phyloP scores from a whole-genome alignment of 2,329 filamentous ascomycete species.

The Aspergillus ibericus region DNA sequence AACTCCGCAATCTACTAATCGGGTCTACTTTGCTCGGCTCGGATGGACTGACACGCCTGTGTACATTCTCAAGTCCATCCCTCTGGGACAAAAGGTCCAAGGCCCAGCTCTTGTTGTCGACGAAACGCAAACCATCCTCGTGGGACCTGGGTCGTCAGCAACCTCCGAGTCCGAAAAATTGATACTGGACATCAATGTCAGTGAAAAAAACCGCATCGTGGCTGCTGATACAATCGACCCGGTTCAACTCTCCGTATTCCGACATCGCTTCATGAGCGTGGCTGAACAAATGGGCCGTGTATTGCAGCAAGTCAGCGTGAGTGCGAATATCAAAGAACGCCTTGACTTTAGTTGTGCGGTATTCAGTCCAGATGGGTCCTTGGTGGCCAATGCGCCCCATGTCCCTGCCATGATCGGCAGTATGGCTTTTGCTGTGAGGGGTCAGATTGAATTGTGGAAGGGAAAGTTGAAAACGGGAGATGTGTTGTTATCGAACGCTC shows the following conservation, averaged over 20 bases:
- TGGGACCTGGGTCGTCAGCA: constrained; percentile 40
- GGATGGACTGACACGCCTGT: not conserved
- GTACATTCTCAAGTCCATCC: not conserved
- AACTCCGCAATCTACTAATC: not conserved
- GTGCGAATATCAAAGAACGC: constrained; percentile 77
- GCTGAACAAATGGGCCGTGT: constrained; percentile 82
- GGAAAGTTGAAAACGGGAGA: constrained; percentile 73
- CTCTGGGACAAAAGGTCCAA: not conserved
- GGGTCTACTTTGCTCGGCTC: not conserved
- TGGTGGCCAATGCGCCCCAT: constrained; percentile 68
- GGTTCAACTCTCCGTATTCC: constrained; percentile 75
- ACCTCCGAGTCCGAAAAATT: constrained; percentile 40
- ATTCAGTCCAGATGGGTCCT: constrained; percentile 61
- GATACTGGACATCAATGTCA: constrained; percentile 35
- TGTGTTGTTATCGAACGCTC: constrained; percentile 66
- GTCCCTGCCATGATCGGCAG: constrained; percentile 76
- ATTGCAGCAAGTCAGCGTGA: constrained; percentile 74
- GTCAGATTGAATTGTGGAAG: constrained; percentile 69
- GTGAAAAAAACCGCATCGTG: not conserved
- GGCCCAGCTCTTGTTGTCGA: constrained; percentile 36
- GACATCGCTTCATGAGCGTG: constrained; percentile 81
- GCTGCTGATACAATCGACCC: constrained; percentile 56
- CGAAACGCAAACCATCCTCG: constrained; percentile 50
- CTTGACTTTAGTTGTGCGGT: constrained; percentile 80
- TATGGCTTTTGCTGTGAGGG: constrained; percentile 75